These are phyloP conservation scores for Diplocarpon mali DNA, from an alignment of 2,329 filamentous ascomycete species.

Conservation along the genomic window DNA sequence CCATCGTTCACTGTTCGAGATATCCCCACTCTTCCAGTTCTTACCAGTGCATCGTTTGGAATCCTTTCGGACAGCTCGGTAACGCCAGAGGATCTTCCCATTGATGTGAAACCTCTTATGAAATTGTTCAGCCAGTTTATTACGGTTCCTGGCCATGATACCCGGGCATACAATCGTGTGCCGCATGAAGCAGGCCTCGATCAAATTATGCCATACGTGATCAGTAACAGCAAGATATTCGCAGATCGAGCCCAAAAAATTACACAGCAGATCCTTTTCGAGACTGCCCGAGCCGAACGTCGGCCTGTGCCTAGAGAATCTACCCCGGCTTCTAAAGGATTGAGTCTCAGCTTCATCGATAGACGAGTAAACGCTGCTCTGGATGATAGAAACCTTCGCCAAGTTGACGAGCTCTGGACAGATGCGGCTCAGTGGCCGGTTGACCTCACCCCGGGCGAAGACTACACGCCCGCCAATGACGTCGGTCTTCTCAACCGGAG, in stretches of 20 bases:
- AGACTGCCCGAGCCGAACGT: neutral
- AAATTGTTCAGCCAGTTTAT: conserved; percentile 8
- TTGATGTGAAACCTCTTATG: conserved; percentile 3
- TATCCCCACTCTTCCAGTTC: conserved; percentile 12
- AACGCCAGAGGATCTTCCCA: neutral
- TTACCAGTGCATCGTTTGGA: conserved; percentile 22
- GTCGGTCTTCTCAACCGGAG: conserved; percentile 10
- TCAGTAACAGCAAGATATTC: conserved; percentile 11
- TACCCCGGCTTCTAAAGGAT: neutral
- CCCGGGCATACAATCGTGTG: neutral
- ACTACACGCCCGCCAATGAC: conserved; percentile 2
- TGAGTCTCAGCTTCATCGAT: conserved; percentile 6
- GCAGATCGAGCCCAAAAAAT: conserved; percentile 6
- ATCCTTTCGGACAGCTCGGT: conserved; percentile 12
- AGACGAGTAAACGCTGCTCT: conserved; percentile 18
- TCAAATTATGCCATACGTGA: conserved; percentile 12
- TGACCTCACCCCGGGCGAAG: neutral
- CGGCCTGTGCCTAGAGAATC: too few species aligned
- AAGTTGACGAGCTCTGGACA: conserved; percentile 20
- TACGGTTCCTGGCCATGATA: conserved; percentile 7
- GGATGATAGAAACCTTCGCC: conserved; percentile 13
- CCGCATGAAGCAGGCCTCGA: neutral
- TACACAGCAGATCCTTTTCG: neutral
- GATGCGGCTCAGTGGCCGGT: conserved; percentile 20
- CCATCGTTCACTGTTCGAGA: conserved; percentile 11